Evolutionary conservation across 306 rosid genomes (phyloP).

Genomic region (Castanopsis chinensis): DNA sequence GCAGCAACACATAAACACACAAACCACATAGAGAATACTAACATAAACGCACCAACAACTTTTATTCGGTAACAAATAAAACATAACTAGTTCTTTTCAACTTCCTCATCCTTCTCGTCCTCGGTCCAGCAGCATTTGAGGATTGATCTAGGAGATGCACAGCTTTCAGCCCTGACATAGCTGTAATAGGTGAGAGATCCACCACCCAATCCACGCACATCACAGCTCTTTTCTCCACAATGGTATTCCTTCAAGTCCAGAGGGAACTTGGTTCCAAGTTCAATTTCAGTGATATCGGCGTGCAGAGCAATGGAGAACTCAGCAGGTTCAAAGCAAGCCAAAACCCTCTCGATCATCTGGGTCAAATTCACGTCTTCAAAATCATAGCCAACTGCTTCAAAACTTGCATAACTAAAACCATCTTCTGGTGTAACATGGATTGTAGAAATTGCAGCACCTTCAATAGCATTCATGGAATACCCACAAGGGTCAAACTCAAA

Average conservation of each 20-base stretch:
- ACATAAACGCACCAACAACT: too few relatives aligned
- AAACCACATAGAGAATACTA: too few relatives aligned
- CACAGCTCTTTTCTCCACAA: slow-evolving; percentile 27
- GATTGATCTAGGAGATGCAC: slow-evolving; percentile 46
- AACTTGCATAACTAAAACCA: slow-evolving; percentile 60
- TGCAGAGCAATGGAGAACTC: slow-evolving; percentile 54
- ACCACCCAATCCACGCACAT: slow-evolving; percentile 39
- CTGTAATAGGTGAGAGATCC: slow-evolving; percentile 24
- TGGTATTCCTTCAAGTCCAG: slow-evolving; percentile 38
- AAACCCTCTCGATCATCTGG: slow-evolving; percentile 40
- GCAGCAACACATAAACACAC: too few relatives aligned
- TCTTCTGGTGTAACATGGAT: slow-evolving; percentile 57
- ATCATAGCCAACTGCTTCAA: slow-evolving; percentile 45
- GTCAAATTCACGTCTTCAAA: slow-evolving; percentile 30
- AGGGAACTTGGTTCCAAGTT: slow-evolving; percentile 14
- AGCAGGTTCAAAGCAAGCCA: slow-evolving; percentile 46
- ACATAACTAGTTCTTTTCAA: neutral
- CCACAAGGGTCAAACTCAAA: slow-evolving; percentile 60
- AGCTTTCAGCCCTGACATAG: slow-evolving; percentile 19
- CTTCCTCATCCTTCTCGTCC: slow-evolving; percentile 45
- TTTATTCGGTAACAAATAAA: too few relatives aligned
- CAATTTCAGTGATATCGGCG: slow-evolving; percentile 8
- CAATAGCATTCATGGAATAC: slow-evolving; percentile 57
- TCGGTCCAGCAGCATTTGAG: slow-evolving; percentile 49
- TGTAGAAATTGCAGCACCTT: slow-evolving; percentile 49